Evolutionary conservation across 2,329 filamentous ascomycete genomes (phyloP).

Genomic region (Colletotrichum abscissum): DNA sequence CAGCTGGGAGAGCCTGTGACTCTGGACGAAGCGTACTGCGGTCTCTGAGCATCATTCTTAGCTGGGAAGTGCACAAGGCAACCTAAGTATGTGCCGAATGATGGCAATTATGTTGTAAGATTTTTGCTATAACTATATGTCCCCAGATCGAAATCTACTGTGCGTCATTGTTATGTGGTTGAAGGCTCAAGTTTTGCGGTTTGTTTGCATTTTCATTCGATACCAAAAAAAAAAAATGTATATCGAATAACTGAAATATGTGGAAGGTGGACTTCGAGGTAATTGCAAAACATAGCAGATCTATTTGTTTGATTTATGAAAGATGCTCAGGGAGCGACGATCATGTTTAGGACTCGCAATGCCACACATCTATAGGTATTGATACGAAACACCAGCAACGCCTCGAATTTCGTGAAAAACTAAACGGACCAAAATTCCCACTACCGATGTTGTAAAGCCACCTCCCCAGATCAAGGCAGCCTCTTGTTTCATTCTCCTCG

Average conservation of each 20-base stretch:
- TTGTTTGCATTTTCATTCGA: not conserved
- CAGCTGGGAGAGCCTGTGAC: not conserved
- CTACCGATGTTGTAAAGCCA: conserved; percentile 10
- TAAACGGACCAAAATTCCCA: conserved; percentile 17
- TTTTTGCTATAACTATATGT: too few species aligned
- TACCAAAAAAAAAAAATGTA: accelerated
- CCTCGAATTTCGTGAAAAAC: conserved; percentile 22
- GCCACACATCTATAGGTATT: conserved; percentile 17
- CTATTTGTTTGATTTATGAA: not conserved
- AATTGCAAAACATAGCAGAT: not conserved
- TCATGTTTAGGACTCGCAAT: not conserved
- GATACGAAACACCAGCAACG: conserved; percentile 31
- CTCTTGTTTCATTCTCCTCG: not conserved
- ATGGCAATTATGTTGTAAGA: too few species aligned
- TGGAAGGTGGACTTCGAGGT: not conserved
- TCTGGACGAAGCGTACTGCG: not conserved
- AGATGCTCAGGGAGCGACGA: not conserved
- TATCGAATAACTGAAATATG: not conserved
- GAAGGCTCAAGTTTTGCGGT: not conserved
- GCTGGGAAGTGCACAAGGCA: too few species aligned
- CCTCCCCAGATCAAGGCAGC: conserved; percentile 3
- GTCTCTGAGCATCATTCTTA: too few species aligned
- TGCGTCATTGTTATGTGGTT: too few species aligned
- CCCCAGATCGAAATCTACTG: too few species aligned
- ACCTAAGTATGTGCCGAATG: too few species aligned